These are phyloP conservation scores for Ormosia emarginata DNA, from an alignment of 306 rosid species.

Conservation along the genomic window DNA sequence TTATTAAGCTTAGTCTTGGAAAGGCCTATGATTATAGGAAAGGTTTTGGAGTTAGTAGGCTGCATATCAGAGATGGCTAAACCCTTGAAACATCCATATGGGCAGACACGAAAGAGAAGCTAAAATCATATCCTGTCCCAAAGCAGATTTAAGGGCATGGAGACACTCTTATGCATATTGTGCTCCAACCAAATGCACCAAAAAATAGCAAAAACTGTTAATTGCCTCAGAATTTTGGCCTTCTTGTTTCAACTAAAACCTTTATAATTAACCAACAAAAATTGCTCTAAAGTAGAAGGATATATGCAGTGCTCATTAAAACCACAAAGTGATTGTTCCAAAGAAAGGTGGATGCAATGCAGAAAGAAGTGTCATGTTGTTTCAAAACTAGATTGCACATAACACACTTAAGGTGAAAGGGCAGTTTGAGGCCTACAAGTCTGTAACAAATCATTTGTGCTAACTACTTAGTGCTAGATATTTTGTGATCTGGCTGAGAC, in stretches of 20 bases:
- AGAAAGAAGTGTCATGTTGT: background rate
- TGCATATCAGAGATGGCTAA: background rate
- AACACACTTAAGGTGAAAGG: background rate
- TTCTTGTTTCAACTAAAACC: background rate
- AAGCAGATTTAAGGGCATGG: background rate
- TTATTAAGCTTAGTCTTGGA: background rate
- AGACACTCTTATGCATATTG: background rate
- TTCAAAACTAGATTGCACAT: constrained; percentile 8
- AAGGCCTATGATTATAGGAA: background rate
- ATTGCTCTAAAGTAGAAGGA: background rate
- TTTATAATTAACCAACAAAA: background rate
- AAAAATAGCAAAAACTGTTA: background rate
- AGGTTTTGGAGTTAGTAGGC: background rate
- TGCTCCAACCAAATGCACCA: background rate
- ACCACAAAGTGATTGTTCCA: background rate
- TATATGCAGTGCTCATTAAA: background rate
- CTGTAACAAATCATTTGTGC: background rate
- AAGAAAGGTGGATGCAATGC: background rate
- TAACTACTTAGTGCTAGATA: background rate
- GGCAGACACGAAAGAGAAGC: background rate
- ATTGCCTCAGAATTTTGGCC: background rate
- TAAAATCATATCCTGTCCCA: background rate
- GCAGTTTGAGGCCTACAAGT: background rate
- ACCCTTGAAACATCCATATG: background rate
- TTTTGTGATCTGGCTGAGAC: background rate